Evolutionary conservation across 768 basidiomycete species (phyloP), one percentile per base, ranked within the genome.

Genomic region (Russula sp.): DNA sequence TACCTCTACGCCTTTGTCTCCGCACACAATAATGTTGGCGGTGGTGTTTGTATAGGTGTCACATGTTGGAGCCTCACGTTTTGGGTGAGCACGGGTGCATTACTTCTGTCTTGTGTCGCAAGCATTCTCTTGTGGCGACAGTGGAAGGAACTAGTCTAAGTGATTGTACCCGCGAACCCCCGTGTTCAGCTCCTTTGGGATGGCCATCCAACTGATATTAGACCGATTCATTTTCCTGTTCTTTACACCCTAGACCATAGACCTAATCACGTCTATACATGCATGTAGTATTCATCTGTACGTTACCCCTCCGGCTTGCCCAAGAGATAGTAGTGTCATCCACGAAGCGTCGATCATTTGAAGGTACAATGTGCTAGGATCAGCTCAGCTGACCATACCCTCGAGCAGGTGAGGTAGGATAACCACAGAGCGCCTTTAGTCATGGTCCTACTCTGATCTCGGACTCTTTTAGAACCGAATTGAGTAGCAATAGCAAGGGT

Each of bases 11-110:
- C 90, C 14, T 83, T 85, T 65, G 69, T 89, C 50, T 65, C 66
- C 1, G 80, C 86, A 7, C 79, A 78, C 4, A 72, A 77, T 3
- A 81, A 83, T 61, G 75, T 80, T 9, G 47, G 70, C 5, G 73
- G 70, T n/a, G 66, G 68, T 0, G 71, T 83, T 3, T 91, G 90
- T 66, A 68, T 70, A 46, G 89, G 90, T 5, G 68, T 74, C 6
- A 58, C 69, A 41, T 93, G 90, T 65, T 92, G 87, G 88, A 71
- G 71, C 56, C 63, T 76, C 35, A 92, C 90, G 5, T 90, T 92
- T 66, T 75, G 76, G 71, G 71, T 86, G 53, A 75, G 79, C 50
- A 69, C 75, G 35, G 72, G 68, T 3, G 73, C 77, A 1, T 58
- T 77, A 4, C 54, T 81, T 13, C 79, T 86, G 6, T 73, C 81